Conservation (phyloP, 192 early-diverging fungal genomes). For the Anaeromyces robustus region DNA sequence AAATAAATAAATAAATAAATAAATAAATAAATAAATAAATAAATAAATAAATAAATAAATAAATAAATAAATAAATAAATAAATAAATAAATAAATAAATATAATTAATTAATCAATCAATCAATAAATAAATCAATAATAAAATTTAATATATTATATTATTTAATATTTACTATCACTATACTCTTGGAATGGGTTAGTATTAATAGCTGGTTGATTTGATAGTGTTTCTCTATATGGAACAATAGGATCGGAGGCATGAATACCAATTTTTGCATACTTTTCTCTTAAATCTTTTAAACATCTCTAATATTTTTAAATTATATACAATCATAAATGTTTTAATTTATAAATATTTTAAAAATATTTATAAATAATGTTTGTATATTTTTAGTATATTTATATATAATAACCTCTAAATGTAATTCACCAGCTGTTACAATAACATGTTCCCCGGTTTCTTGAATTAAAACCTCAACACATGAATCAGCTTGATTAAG, state of each 20-base stretch:
- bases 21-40: no score
- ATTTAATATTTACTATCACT: background rate
- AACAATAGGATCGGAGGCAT: slow-evolving; percentile 87
- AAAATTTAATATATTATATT: background rate
- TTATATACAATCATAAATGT: background rate
- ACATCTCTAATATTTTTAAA: slow-evolving; percentile 42
- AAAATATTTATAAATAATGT: no score
- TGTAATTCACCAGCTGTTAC: slow-evolving; percentile 94
- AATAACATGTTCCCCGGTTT: slow-evolving; percentile 94
- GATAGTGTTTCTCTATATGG: slow-evolving; percentile 92
- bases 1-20: no score
- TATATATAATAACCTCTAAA: slow-evolving; percentile 44
- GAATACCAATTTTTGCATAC: slow-evolving; percentile 86
- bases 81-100: no score
- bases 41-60: no score
- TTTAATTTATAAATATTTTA: no score
- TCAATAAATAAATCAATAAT: no score
- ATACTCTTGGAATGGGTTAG: slow-evolving; percentile 2
- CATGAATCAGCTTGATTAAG: slow-evolving; percentile 91
- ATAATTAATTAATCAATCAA: no score
- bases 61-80: no score
- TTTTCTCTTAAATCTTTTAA: slow-evolving; percentile 83
- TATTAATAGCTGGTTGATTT: slow-evolving; percentile 10
- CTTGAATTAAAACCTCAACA: slow-evolving; percentile 79
- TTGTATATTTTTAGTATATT: no score